phyloP scores from a whole-genome alignment of 768 basidiomycete species.

The Collybia nuda region DNA sequence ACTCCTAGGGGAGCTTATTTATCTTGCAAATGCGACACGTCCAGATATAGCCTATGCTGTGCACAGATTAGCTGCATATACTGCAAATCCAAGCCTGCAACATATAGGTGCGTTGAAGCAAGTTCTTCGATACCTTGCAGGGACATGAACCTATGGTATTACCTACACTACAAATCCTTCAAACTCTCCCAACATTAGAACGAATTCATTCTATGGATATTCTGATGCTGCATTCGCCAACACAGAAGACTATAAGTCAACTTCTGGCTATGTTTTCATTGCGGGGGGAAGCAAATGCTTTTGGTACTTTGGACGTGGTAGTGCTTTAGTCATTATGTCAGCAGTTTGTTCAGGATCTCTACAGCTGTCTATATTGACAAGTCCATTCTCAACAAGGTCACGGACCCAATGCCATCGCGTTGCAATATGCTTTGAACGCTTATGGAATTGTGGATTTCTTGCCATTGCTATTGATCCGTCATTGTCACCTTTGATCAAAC shows the following conservation, averaged over 20 bases:
- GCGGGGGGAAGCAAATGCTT: slow-evolving; percentile 19
- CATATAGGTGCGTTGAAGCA: neutral
- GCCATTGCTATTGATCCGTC: neutral
- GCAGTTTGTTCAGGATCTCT: neutral
- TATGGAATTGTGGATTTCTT: neutral
- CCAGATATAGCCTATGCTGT: too few relatives aligned
- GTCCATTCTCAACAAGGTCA: too few relatives aligned
- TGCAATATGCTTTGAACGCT: neutral
- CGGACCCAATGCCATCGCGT: too few relatives aligned
- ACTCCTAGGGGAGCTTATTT: too few relatives aligned
- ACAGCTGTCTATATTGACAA: too few relatives aligned
- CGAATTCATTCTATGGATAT: neutral
- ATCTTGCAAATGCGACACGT: too few relatives aligned
- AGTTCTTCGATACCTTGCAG: slow-evolving; percentile 1
- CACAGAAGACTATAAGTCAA: slow-evolving; percentile 9
- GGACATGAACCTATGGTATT: neutral
- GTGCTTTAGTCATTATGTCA: too few relatives aligned
- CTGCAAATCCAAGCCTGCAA: neutral
- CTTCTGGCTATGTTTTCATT: slow-evolving; percentile 27
- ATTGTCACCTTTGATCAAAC: neutral
- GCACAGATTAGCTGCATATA: neutral
- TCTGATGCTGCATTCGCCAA: neutral
- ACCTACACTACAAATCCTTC: neutral
- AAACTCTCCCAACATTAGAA: neutral
- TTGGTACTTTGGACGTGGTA: too few relatives aligned